Base-by-base conservation (phyloP, 2,329 filamentous ascomycete species). In the Dendrostoma leiphaemia region DNA sequence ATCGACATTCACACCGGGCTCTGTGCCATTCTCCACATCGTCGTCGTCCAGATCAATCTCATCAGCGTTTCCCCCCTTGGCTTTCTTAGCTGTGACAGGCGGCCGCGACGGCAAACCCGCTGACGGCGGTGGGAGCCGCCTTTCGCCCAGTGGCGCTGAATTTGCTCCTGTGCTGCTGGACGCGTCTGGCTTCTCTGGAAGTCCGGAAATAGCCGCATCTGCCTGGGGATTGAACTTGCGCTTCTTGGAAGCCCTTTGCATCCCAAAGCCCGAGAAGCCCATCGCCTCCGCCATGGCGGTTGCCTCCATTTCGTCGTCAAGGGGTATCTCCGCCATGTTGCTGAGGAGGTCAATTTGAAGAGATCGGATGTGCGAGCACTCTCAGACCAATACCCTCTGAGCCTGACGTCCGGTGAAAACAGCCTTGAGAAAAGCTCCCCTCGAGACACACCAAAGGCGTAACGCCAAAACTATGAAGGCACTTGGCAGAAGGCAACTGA, bases 211-310 rank as follows among this genome's bases (percentile, higher is more conserved):
- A 53, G 77, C 75, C 34, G 78, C 79, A 61, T 82, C 82, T 47
- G 71, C 73, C 26, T 75, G 70, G 17, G 79, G 74, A 63, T 88
- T 84, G 69, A 83, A 86, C 64, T 85, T 86, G 57, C 87, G 80
- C 67, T 88, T 88, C 68, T 88, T 89, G 40, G 76, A 76, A 1
- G 78, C 72, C 3, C 69, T 72, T 61, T 80, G 74, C 9, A 72
- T 69, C 60, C 88, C 88, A 65, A 92, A 92, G 54, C 82, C 79
- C 8, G 84, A 80, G 69, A 91, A 91, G 59, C 89, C 89, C 84
- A 91, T 87, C 44, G 81, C 78, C 38, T 81, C 80, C 21, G 85
- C 84, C 67, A 90, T 84, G 49, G 81, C 80, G 38, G 73, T 71
- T 46, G 80, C 75, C 58, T 57, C 44, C 65, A 66, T 64, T 45